These are phyloP conservation scores for Ceratocystis harringtonii DNA, from an alignment of 2,329 filamentous ascomycete species.

Conservation along the genomic window DNA sequence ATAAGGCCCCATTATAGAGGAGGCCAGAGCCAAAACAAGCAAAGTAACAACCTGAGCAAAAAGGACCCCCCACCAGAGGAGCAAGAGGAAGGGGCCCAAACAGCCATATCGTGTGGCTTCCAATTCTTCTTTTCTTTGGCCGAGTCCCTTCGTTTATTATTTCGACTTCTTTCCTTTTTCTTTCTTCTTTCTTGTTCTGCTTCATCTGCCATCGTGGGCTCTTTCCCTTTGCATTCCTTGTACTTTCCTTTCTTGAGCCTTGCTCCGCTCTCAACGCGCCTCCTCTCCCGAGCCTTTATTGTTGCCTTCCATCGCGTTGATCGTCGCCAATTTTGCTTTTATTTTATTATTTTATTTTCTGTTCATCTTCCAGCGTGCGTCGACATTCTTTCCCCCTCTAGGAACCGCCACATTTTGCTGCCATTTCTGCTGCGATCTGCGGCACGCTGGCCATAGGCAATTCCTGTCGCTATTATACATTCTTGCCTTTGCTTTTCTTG, in stretches of 20 bases:
- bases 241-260: conserved; percentile 17
- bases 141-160: conserved; percentile 1
- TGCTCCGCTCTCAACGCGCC: too few relatives aligned
- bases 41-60: neutral
- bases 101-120: conserved; percentile 3
- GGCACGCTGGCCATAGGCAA: neutral
- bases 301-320: conserved; percentile 19
- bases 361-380: neutral
- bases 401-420: neutral
- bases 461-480: neutral
- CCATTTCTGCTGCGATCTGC: neutral
- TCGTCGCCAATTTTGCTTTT: conserved; percentile 20
- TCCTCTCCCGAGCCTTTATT: conserved; percentile 18
- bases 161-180: neutral
- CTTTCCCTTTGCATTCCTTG: conserved; percentile 16
- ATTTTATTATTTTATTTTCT: conserved; percentile 12
- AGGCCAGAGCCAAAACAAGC: conserved; percentile 6
- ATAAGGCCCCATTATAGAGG: neutral
- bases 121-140: neutral
- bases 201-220: conserved; percentile 9
- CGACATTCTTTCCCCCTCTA: conserved; percentile 16
- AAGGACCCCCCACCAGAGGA: neutral
- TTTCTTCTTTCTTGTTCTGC: neutral
- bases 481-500: neutral
- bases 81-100: conserved; percentile 6